phyloP scores from a whole-genome alignment of 108 stramenopile species.

The Stephanodiscus minutulus region DNA sequence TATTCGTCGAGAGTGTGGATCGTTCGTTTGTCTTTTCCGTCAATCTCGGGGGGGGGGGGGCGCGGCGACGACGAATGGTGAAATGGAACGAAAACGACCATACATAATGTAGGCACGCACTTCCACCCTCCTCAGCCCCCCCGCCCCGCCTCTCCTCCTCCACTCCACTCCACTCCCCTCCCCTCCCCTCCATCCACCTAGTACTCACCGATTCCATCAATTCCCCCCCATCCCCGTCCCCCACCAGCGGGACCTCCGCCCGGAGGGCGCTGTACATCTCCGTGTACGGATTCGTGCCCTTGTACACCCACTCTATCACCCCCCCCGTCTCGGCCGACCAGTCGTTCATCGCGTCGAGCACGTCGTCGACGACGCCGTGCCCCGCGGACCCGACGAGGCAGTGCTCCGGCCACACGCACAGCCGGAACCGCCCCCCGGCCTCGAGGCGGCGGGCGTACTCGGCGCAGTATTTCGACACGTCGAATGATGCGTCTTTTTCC shows the following conservation, averaged over 20 bases:
- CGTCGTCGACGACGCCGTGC: conserved; percentile 61
- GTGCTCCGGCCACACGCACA: conserved; percentile 97
- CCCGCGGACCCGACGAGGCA: conserved; percentile 87
- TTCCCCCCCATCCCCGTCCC: conserved; percentile 38
- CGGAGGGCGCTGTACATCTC: conserved; percentile 90
- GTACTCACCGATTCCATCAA: conserved; percentile 58
- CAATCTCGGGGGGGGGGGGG: too few relatives aligned
- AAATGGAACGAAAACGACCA: too few relatives aligned
- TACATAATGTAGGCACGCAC: too few relatives aligned
- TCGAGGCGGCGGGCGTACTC: conserved; percentile 78
- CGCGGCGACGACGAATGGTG: too few relatives aligned
- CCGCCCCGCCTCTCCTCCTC: too few relatives aligned
- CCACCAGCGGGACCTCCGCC: conserved; percentile 85
- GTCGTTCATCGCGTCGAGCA: conserved; percentile 64
- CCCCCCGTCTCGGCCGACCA: conserved; percentile 65
- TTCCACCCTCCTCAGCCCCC: too few relatives aligned
- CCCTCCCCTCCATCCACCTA: not conserved
- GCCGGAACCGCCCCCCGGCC: conserved; percentile 63
- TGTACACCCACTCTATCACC: conserved; percentile 70
- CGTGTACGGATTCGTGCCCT: conserved; percentile 88
- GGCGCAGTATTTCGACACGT: conserved; percentile 53
- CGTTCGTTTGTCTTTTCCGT: too few relatives aligned
- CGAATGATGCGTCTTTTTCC: too few relatives aligned
- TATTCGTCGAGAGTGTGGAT: too few relatives aligned
- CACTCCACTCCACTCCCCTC: not conserved